A percentile compares a stretch with the other conserved stretches of the same genome.
phyloP scores from a whole-genome alignment of 495 filamentous ascomycete species.

The Penicillium ucsense region DNA sequence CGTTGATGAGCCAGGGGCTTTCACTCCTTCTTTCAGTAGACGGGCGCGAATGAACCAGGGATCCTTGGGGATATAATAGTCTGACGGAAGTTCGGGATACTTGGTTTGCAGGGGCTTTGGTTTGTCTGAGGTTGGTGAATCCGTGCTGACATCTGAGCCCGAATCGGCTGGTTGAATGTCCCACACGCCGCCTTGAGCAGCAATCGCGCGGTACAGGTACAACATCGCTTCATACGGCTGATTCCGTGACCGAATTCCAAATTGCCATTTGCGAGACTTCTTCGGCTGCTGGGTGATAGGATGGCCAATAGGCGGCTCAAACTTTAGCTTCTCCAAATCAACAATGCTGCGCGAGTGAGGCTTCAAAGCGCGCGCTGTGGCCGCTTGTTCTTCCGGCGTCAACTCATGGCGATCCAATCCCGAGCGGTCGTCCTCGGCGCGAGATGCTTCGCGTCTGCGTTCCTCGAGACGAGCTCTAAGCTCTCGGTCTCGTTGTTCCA shows the following conservation, averaged over 20 bases:
- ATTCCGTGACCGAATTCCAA: constrained; percentile 89
- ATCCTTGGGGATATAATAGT: constrained; percentile 78
- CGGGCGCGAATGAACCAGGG: constrained; percentile 93
- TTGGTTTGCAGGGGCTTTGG: constrained; percentile 35
- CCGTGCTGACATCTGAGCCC: constrained; percentile 21
- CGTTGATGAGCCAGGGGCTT: constrained; percentile 39
- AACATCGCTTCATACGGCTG: constrained; percentile 86
- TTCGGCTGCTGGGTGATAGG: constrained; percentile 49
- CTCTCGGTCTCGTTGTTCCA: constrained; percentile 56
- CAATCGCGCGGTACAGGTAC: constrained; percentile 85
- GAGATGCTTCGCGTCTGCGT: constrained; percentile 15
- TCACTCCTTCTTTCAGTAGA: constrained; percentile 65
- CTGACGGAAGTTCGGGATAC: constrained; percentile 38
- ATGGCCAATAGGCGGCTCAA: constrained; percentile 59
- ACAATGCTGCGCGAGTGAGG: constrained; percentile 62
- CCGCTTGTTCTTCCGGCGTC: constrained; percentile 65
- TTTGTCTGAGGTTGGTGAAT: constrained; percentile 16
- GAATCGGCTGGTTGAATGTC: constrained; percentile 39
- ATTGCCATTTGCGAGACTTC: constrained; percentile 86
- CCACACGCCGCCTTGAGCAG: constrained; percentile 83
- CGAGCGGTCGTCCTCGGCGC: constrained; percentile 39
- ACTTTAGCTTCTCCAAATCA: constrained; percentile 43
- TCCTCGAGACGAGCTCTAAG: constrained; percentile 24
- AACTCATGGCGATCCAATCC: constrained; percentile 33
- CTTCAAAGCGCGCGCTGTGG: constrained; percentile 64